Base-by-base conservation (phyloP, 1,284 basidiomycete genomes). In the Ustilago lituana region DNA sequence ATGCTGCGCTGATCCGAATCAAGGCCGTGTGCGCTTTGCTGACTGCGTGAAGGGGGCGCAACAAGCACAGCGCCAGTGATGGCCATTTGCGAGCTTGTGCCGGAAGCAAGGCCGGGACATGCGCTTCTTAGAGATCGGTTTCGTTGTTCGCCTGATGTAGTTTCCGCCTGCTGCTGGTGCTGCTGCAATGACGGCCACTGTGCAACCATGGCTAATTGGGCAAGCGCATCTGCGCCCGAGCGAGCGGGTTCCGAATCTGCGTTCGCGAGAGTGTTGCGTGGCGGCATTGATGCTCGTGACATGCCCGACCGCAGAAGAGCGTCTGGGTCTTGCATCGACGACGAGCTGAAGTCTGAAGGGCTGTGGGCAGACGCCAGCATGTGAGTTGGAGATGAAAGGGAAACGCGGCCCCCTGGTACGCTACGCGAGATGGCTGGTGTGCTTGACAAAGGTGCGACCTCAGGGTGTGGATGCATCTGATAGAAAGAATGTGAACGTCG, bases 1-100 rank as follows among this genome's bases (percentile, higher is more conserved):
- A 67, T 67, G 59, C 64, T 67, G 47, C 64, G 56, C 31, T 67
- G 64, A 35, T 67, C 64, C 20, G 64, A 58, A 4, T 58, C 58
- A 22, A 53, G 5, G 3, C 45, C 54, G 19, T 33, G 43, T 7
- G 29, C 39, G 40, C 60, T 63, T 1, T 57, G 53, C 31, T 54
- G 41, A 29, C 61, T 64, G 22, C 50, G 61, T 8, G 52, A 52
- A n/a, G 60, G 53, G 0, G 60, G 43, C 10, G 56, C 38, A 23
- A 29, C 43, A 14, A 43, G 38, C 20, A 38, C 9, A n/a, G n/a
- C 20, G 32, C 31, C 47, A 3, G 23, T 37, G 10, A 49, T 39
- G 15, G 51, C 27, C 14, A 35, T 29, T 26, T 62, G 52, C 3
- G 52, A 44, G 47, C 44, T 48, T 14, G 57, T 22, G 14, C 32